Base-by-base conservation (phyloP, 1,284 basidiomycete species). In the Caloboletus inedulis region DNA sequence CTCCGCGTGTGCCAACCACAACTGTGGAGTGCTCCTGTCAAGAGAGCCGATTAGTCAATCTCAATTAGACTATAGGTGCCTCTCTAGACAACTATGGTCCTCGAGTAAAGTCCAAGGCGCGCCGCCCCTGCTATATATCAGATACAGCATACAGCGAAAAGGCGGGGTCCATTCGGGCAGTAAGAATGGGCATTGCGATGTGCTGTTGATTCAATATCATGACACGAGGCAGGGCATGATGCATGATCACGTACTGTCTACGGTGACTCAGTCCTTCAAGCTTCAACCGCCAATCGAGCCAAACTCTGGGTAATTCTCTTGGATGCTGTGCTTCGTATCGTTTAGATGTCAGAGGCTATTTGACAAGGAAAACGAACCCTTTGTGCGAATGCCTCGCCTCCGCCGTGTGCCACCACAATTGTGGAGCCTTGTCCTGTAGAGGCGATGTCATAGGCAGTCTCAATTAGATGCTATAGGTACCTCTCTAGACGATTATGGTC, bases 311-410 rank as follows among this genome's bases (percentile, higher is more conserved):
- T n/a, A n/a, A 33, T 30, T 13, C 23, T n/a, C 41, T 12, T 9
- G 35, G 14, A 14, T 44, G 21, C 30, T 31, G 31, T 34, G 18
- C 25, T 29, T 49, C 16, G 19, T 42, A 14, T 33, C 34, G 4
- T 30, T 12, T 12, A 7, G 25, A 33, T 19, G 23, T 33, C 31
- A 40, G n/a, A 36, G 7, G 21, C 25, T 4, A 25, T 37, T 34
- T 14, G 40, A 56, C 49, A 39, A 47, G 45, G 30, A 39, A 31
- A 25, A 39, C 5, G 5, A 25, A n/a, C 12, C 30, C 30, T n/a
- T n/a, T n/a, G n/a, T n/a, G n/a, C n/a, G n/a, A 23, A 36, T 6
- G 31, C 35, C 42, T 43, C 53, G n/a, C 43, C 56, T 45, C 23
- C 21, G 16, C 40, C n/a, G 7, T 34, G 40, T 31, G 40, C 30